These are phyloP conservation scores for Fusarium staphyleae DNA, from an alignment of 2,329 filamentous ascomycete genomes.

Conservation along the genomic window DNA sequence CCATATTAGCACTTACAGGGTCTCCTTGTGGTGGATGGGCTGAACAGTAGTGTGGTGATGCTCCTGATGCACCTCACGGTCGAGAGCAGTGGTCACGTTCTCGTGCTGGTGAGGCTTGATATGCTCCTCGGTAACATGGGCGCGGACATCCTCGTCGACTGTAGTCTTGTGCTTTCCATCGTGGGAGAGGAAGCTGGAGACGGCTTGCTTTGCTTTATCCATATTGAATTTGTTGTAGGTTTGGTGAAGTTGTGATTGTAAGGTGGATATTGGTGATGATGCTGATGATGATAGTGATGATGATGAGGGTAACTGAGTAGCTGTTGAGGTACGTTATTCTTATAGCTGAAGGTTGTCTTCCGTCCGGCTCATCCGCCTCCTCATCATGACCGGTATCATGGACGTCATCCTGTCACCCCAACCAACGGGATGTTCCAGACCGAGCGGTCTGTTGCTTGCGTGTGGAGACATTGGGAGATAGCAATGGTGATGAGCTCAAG, in stretches of 20 bases:
- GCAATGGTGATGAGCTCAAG: constrained; percentile 19
- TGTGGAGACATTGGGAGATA: background rate
- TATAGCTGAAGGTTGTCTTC: no score
- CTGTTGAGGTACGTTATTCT: background rate
- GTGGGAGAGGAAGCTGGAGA: constrained; percentile 66
- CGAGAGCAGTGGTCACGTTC: constrained; percentile 66
- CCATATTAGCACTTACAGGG: constrained; percentile 50
- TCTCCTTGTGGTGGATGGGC: constrained; percentile 56
- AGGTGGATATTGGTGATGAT: background rate
- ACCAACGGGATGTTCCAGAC: constrained; percentile 7
- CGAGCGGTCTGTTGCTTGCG: background rate
- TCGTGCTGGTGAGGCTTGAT: constrained; percentile 68
- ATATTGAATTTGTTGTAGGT: constrained; percentile 48
- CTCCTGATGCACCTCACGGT: constrained; percentile 74
- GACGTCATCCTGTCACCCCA: constrained; percentile 23
- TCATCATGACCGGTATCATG: constrained; percentile 20
- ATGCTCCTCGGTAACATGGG: constrained; percentile 66
- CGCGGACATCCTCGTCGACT: constrained; percentile 69
- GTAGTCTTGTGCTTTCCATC: constrained; percentile 74
- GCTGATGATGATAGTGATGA: background rate
- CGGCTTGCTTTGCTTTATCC: constrained; percentile 70
- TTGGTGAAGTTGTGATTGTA: background rate
- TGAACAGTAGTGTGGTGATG: constrained; percentile 76
- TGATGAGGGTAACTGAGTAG: background rate
- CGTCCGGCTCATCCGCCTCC: background rate